Evolutionary conservation across 371 early-diverging fungal species (phyloP).

Genomic region (Entomophthora muscae): DNA sequence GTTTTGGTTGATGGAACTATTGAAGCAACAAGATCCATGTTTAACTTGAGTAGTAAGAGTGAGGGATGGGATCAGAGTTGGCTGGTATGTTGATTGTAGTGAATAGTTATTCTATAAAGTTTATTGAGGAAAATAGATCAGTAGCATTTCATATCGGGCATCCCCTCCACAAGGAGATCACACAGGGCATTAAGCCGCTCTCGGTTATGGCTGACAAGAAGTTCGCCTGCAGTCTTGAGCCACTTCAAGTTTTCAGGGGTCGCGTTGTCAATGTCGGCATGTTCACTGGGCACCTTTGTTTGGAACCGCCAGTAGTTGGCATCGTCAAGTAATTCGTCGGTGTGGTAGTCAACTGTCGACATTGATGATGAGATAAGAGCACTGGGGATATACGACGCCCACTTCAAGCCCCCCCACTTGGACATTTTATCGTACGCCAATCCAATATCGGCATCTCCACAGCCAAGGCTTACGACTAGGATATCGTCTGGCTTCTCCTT

Average conservation of each 20-base stretch:
- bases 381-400: background rate
- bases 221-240: background rate
- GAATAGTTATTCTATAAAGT: too few relatives aligned
- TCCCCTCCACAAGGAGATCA: background rate
- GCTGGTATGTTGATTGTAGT: too few relatives aligned
- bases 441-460: constrained; percentile 4
- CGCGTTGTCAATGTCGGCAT: background rate
- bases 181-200: background rate
- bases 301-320: background rate
- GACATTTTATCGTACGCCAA: background rate
- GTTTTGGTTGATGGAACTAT: too few relatives aligned
- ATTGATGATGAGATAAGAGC: background rate
- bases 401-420: background rate
- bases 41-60: too few relatives aligned
- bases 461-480: background rate
- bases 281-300: background rate
- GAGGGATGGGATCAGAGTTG: too few relatives aligned
- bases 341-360: background rate
- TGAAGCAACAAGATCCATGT: too few relatives aligned
- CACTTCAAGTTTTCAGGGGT: background rate
- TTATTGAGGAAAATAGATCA: too few relatives aligned
- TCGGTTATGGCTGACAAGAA: background rate
- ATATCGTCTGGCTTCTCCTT: too few relatives aligned
- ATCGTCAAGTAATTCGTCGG: background rate
- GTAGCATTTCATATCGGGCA: too few relatives aligned